Evolutionary conservation across 441 rosid genomes (phyloP), one percentile per base, ranked within the genome.

Genomic region (Gossypium laxum): DNA sequence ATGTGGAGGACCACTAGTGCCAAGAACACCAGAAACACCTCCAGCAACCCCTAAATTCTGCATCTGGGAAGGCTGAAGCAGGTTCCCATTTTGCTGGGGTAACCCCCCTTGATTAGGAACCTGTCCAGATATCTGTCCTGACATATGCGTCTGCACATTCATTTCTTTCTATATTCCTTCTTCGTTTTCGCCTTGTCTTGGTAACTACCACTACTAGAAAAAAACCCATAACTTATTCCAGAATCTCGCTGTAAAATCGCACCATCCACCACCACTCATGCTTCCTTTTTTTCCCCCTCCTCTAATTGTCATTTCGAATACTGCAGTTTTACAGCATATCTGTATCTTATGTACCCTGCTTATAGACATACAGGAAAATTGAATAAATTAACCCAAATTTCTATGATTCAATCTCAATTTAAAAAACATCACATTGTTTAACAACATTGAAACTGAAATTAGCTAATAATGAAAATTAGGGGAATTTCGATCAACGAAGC

Each of bases 131-230:
- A 87, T 79, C 76, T 86, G 93, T 71, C 92, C 95, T 1, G 99
- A 84, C 85, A 89, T 74, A 80, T 90, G 96, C 3, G 97, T 78
- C 78, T 84, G 97, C 80, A 88, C 88, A 86, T 89, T 89, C 98
- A 90, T 89, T 17, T 67, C 61, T 34, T 87, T 86, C 15, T 74
- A 51, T 77, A n/a, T 32, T 71, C 76, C 71, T 80, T 51, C 68
- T 70, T 70, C 75, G 79, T 55, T 75, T 57, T 63, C 79, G 73
- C 57, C 78, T 85, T 74, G 41, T 61, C 59, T 78, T 75, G 26
- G 54, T 71, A 72, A 75, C 63, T 73, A 69, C 74, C n/a, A 81
- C 68, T 71, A 75, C 67, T 52, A 76, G 45, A 57, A 77, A 77
- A 74, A 74, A 68, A 24, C 55, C 80, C 84, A 81, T 81, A 83